Conservation (phyloP, 495 filamentous ascomycete genomes). For the Neurospora hispaniola region DNA sequence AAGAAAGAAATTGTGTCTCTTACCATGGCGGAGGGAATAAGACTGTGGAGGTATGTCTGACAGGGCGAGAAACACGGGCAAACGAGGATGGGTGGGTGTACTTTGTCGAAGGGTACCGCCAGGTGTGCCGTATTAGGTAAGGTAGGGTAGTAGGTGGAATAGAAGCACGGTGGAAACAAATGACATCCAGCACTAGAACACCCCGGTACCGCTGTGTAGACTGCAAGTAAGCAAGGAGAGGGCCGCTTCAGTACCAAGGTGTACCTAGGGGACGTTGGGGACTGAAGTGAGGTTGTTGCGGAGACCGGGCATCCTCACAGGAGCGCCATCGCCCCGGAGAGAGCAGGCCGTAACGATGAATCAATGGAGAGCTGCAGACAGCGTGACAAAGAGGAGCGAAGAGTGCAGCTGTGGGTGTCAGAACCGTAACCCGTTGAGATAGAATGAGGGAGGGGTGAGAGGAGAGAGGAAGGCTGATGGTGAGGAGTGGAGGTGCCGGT, state of each 20-base stretch:
- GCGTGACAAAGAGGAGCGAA: constrained; percentile 25
- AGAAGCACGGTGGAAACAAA: constrained; percentile 6
- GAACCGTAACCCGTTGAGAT: constrained; percentile 14
- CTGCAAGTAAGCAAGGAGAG: constrained; percentile 7
- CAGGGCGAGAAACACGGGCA: constrained; percentile 19
- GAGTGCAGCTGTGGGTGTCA: constrained; percentile 20
- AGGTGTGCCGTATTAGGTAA: constrained; percentile 14
- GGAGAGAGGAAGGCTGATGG: constrained; percentile 1
- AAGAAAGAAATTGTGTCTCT: constrained; percentile 17
- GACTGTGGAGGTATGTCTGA: background rate
- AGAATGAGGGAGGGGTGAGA: constrained; percentile 9
- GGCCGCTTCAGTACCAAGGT: constrained; percentile 11
- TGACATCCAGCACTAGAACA: constrained; percentile 4
- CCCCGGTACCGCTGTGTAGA: constrained; percentile 4
- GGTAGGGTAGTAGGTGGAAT: constrained; percentile 5
- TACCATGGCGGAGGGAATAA: constrained; percentile 30
- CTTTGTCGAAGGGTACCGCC: constrained; percentile 13
- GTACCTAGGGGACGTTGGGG: constrained; percentile 22
- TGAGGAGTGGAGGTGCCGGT: constrained; percentile 6
- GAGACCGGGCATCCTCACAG: constrained; percentile 27
- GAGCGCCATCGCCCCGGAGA: constrained; percentile 19
- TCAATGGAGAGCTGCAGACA: constrained; percentile 16
- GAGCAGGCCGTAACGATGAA: constrained; percentile 6
- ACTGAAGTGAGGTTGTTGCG: constrained; percentile 18
- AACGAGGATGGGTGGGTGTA: constrained; percentile 14